A percentile compares a stretch with the other conserved stretches of the same genome.
Evolutionary conservation across 352 stramenopile species (phyloP).

Genomic region (Bremia lactucae): DNA sequence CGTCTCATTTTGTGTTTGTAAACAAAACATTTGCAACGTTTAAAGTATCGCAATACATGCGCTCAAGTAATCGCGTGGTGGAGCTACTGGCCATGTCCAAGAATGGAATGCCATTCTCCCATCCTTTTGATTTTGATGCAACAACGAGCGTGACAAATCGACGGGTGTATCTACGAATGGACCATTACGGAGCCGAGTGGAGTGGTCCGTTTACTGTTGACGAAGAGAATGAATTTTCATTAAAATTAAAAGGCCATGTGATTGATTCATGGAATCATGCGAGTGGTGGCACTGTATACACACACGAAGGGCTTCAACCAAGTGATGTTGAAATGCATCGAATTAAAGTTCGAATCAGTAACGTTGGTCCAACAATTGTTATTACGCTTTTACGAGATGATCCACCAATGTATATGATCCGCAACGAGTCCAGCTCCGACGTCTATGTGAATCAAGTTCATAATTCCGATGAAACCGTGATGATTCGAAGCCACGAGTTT

Average conservation of each 20-base stretch:
- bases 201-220: constrained; percentile 71
- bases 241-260: constrained; percentile 61
- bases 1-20: constrained; percentile 78
- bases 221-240: constrained; percentile 79
- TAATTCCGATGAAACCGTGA: constrained; percentile 46
- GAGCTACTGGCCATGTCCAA: constrained; percentile 39
- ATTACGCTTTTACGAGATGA: constrained; percentile 67
- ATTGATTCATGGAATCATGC: constrained; percentile 35
- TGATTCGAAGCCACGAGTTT: constrained; percentile 63
- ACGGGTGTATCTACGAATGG: constrained; percentile 65
- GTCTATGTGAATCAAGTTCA: constrained; percentile 64
- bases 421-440: constrained; percentile 70
- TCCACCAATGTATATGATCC: constrained; percentile 78
- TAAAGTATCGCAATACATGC: constrained; percentile 60
- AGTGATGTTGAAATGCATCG: constrained; percentile 46
- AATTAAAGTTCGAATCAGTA: constrained; percentile 67
- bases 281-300: constrained; percentile 19
- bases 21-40: constrained; percentile 74
- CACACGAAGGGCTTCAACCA: constrained; percentile 31
- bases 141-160: constrained; percentile 39
- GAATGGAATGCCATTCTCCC: constrained; percentile 23
- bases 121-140: constrained; percentile 66
- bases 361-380: constrained; percentile 68
- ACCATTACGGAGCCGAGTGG: constrained; percentile 64
- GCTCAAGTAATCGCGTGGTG: constrained; percentile 49